Evolutionary conservation across 306 rosid genomes (phyloP).

Genomic region (Oxytropis ochrocephala): DNA sequence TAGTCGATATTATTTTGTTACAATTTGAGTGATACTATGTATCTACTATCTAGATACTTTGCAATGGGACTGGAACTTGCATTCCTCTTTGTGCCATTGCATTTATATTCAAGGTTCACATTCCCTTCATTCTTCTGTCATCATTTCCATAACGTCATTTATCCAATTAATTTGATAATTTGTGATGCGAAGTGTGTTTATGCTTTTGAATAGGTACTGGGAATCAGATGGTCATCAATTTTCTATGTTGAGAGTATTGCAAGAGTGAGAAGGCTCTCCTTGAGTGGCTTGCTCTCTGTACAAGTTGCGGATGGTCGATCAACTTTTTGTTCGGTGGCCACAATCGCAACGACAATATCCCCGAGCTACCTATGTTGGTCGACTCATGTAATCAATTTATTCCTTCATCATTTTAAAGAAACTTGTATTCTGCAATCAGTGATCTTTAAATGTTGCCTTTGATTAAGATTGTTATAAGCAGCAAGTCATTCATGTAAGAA

Average conservation of each 20-base stretch:
- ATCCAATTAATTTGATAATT: slow-evolving; percentile 2
- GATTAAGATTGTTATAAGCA: not conserved
- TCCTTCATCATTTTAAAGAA: not conserved
- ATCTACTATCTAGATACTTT: slow-evolving; percentile 56
- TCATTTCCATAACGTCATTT: not conserved
- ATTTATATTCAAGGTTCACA: slow-evolving; percentile 67
- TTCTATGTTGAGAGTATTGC: slow-evolving; percentile 96
- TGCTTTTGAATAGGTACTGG: slow-evolving; percentile 45
- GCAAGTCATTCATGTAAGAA: not conserved
- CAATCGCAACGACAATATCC: slow-evolving; percentile 68
- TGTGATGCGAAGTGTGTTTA: slow-evolving; percentile 11
- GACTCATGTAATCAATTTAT: slow-evolving; percentile 68
- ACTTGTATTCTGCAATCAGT: not conserved
- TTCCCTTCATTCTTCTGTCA: not conserved
- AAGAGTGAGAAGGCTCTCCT: slow-evolving; percentile 82
- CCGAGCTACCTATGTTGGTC: slow-evolving; percentile 69
- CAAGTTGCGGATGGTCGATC: slow-evolving; percentile 72
- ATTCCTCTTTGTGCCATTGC: slow-evolving; percentile 80
- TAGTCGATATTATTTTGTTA: slow-evolving; percentile 8
- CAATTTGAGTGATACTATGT: not conserved
- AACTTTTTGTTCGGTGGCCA: slow-evolving; percentile 93
- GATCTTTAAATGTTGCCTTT: not conserved
- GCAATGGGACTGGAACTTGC: slow-evolving; percentile 97
- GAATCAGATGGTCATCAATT: slow-evolving; percentile 80
- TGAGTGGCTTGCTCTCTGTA: slow-evolving; percentile 86